Evolutionary conservation across 2,329 filamentous ascomycete species (phyloP).

Genomic region (Penicillium paneum): DNA sequence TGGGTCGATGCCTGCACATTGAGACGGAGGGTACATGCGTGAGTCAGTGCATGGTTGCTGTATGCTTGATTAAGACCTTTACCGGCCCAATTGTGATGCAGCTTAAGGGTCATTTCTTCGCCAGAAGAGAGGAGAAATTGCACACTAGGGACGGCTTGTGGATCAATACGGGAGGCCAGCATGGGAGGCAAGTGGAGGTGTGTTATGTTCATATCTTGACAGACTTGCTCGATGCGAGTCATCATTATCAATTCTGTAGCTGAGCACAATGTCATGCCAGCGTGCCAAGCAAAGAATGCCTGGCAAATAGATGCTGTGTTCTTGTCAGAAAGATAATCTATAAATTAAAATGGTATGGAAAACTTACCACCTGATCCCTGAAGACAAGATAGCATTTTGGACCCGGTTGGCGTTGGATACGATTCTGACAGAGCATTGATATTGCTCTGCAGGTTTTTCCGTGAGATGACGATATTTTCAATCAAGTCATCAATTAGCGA

Average conservation of each 20-base stretch:
- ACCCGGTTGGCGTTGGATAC: constrained; percentile 57
- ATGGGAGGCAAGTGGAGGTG: constrained; percentile 85
- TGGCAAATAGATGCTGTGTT: constrained; percentile 74
- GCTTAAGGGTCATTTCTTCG: constrained; percentile 71
- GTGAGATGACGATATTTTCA: constrained; percentile 76
- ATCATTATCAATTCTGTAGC: constrained; percentile 72
- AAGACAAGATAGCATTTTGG: constrained; percentile 74
- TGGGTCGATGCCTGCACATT: constrained; percentile 57
- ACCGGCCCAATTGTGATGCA: constrained; percentile 66
- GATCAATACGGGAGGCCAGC: constrained; percentile 71
- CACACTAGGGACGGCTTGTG: constrained; percentile 65
- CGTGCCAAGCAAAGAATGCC: constrained; percentile 79
- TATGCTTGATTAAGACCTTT: constrained; percentile 67
- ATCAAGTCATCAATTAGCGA: constrained; percentile 56
- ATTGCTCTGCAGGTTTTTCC: constrained; percentile 73
- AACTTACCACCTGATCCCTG: constrained; percentile 68
- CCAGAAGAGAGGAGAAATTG: constrained; percentile 77
- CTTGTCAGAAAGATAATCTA: constrained; percentile 13
- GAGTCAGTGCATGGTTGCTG: constrained; percentile 44
- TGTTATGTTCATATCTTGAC: constrained; percentile 63
- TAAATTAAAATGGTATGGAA: not conserved
- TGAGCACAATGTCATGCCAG: constrained; percentile 74
- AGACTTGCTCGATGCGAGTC: constrained; percentile 65
- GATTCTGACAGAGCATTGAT: constrained; percentile 62
- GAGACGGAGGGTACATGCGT: constrained; percentile 73